Percentiles rank a stretch among this genome's conserved stretches.
These are phyloP conservation scores for Chenopodium berlandieri DNA, from an alignment of 148 eudicot genomes.

Conservation along the genomic window DNA sequence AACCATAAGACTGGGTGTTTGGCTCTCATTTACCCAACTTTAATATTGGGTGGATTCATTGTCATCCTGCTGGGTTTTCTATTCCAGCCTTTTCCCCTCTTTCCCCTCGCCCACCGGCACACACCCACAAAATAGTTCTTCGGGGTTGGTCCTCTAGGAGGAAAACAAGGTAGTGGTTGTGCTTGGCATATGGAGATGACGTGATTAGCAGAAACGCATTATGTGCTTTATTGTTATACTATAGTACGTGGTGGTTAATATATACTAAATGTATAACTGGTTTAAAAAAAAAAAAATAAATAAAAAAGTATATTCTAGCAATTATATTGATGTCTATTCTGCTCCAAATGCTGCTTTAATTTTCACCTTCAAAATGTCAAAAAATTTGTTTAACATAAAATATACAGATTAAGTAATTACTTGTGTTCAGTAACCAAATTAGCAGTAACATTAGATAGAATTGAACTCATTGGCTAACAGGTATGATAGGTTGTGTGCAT, in stretches of 20 bases:
- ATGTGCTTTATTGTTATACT: background rate
- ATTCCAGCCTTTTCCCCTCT: background rate
- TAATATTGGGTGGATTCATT: background rate
- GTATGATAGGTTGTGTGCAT: too few relatives aligned
- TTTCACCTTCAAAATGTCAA: background rate
- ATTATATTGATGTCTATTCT: background rate
- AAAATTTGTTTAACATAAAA: background rate
- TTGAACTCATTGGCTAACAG: too few relatives aligned
- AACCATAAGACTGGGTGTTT: background rate
- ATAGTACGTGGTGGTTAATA: background rate
- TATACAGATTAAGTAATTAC: too few relatives aligned
- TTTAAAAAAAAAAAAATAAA: conserved; percentile 27
- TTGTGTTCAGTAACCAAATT: too few relatives aligned
- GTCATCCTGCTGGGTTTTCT: background rate
- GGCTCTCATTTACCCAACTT: background rate
- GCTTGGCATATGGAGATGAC: background rate
- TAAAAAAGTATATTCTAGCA: background rate
- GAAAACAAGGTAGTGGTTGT: background rate
- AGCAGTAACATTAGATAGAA: too few relatives aligned
- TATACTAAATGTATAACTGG: conserved; percentile 22
- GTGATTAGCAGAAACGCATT: background rate
- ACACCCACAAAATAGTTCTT: background rate
- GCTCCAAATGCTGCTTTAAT: background rate
- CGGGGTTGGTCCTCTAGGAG: background rate
- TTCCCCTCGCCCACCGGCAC: too few relatives aligned